These are phyloP conservation scores for Nakazawaea sp. DNA, from an alignment of 805 yeast genomes.

Conservation along the genomic window DNA sequence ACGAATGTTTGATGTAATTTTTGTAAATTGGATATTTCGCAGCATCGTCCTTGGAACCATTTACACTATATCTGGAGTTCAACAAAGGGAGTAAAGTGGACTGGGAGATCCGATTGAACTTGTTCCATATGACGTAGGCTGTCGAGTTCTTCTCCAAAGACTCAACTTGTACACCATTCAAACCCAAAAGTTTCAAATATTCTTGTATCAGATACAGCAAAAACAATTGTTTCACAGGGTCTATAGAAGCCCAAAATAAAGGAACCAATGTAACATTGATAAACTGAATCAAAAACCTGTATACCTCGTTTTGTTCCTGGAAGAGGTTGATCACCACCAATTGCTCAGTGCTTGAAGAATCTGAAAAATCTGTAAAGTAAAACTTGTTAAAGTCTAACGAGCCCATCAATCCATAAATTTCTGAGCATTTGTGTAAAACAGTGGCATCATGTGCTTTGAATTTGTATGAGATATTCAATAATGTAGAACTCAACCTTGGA, in stretches of 20 bases:
- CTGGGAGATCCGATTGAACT: constrained; percentile 57
- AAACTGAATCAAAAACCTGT: constrained; percentile 55
- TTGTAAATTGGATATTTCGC: constrained; percentile 60
- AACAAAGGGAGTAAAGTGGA: constrained; percentile 72
- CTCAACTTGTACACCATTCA: constrained; percentile 20
- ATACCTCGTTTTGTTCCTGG: constrained; percentile 52
- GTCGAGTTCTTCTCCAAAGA: constrained; percentile 18
- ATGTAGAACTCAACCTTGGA: constrained; percentile 41
- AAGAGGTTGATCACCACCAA: constrained; percentile 56
- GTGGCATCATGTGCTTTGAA: constrained; percentile 40
- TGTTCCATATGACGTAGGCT: constrained; percentile 44
- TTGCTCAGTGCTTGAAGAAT: constrained; percentile 31
- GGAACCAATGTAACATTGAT: constrained; percentile 69
- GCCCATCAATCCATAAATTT: constrained; percentile 72
- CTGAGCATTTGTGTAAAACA: constrained; percentile 56
- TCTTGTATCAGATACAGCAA: constrained; percentile 89
- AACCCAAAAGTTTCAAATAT: constrained; percentile 56
- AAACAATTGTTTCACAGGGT: constrained; percentile 77
- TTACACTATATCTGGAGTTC: constrained; percentile 59
- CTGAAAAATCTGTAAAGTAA: constrained; percentile 23
- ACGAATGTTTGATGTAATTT: constrained; percentile 44
- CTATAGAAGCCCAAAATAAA: constrained; percentile 83
- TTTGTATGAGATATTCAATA: constrained; percentile 50
- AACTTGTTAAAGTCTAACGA: constrained; percentile 59
- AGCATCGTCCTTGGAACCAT: constrained; percentile 37